Evolutionary conservation across 176 grass and related monocot species (phyloP).

Genomic region (Cenchrus fungigraminus): DNA sequence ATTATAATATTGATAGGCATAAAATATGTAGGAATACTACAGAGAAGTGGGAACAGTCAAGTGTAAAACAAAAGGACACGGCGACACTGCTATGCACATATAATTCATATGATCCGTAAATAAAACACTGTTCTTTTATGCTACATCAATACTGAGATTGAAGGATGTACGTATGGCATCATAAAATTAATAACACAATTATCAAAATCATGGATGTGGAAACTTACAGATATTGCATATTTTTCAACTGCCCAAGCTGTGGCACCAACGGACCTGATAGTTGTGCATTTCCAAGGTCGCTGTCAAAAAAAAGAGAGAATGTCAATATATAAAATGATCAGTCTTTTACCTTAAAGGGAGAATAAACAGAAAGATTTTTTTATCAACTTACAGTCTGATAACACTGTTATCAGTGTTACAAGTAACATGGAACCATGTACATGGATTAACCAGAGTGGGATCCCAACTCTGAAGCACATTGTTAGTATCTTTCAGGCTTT

Average conservation of each 20-base stretch:
- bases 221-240: conserved; percentile 78
- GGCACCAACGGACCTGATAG: conserved; percentile 75
- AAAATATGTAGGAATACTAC: conserved; percentile 21
- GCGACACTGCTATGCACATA: not conserved
- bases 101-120: not conserved
- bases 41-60: not conserved
- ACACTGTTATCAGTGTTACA: conserved; percentile 76
- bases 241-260: conserved; percentile 69
- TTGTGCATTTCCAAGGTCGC: conserved; percentile 90
- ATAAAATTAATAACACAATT: conserved; percentile 36
- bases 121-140: not conserved
- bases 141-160: not conserved
- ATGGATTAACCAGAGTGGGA: conserved; percentile 81
- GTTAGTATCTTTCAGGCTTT: conserved; percentile 66
- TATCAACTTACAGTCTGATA: conserved; percentile 79
- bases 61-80: not conserved
- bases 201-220: conserved; percentile 8
- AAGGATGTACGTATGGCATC: conserved; percentile 1
- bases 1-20: conserved; percentile 11
- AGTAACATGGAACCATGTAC: conserved; percentile 94
- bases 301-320: conserved; percentile 28
- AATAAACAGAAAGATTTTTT: not conserved
- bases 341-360: conserved; percentile 1
- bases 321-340: conserved; percentile 3
- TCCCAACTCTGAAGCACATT: conserved; percentile 90